These are phyloP conservation scores for Leucogyrophana mollusca DNA, from an alignment of 768 basidiomycete species.

Conservation along the genomic window DNA sequence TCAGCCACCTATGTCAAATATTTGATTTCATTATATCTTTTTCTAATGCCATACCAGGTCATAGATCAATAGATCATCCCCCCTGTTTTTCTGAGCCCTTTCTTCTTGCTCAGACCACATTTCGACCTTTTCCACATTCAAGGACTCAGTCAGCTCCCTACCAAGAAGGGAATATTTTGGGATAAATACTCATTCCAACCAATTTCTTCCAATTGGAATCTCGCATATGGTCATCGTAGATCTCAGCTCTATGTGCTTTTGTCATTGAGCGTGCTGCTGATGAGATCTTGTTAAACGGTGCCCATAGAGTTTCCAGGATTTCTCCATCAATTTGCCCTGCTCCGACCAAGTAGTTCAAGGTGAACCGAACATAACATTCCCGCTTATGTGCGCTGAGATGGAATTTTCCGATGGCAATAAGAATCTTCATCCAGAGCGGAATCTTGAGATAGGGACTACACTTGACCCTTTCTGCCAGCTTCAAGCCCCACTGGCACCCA, in stretches of 20 bases:
- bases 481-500: constrained; percentile 20
- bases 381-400: constrained; percentile 28
- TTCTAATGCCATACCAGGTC: too few relatives aligned
- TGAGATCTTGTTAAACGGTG: constrained; percentile 21
- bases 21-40: too few relatives aligned
- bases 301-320: constrained; percentile 32
- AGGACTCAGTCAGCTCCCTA: too few relatives aligned
- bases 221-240: constrained; percentile 28
- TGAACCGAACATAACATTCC: constrained; percentile 19
- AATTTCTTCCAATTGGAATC: constrained; percentile 33
- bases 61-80: too few relatives aligned
- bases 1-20: too few relatives aligned
- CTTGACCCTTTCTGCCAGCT: not conserved
- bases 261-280: not conserved
- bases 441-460: constrained; percentile 2
- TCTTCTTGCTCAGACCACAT: too few relatives aligned
- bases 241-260: constrained; percentile 13
- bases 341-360: constrained; percentile 22
- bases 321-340: constrained; percentile 25
- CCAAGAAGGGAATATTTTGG: too few relatives aligned
- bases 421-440: constrained; percentile 2
- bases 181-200: constrained; percentile 21
- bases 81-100: too few relatives aligned
- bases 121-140: too few relatives aligned
- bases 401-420: constrained; percentile 23